Percentiles rank a stretch among this genome's conserved stretches.
Evolutionary conservation across 352 stramenopile species (phyloP).

Genomic region (Globisporangium camurandrum): DNA sequence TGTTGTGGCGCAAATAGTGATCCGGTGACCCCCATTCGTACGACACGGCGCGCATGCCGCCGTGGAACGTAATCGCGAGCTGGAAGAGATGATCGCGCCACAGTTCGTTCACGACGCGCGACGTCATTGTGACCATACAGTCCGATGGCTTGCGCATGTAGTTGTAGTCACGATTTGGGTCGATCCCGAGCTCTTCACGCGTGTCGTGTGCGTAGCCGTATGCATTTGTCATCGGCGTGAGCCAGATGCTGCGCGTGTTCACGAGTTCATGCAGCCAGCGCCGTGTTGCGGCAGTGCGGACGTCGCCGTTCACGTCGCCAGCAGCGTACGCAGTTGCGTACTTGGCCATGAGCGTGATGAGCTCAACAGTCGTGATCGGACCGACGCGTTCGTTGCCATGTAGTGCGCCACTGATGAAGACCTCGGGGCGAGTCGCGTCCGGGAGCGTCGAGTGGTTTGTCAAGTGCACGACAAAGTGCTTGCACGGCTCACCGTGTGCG

Average conservation of each 20-base stretch:
- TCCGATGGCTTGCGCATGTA: constrained; percentile 81
- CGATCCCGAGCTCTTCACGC: constrained; percentile 82
- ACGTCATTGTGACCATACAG: constrained; percentile 96
- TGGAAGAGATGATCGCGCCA: constrained; percentile 97
- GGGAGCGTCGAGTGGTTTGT: constrained; percentile 83
- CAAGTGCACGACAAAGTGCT: constrained; percentile 83
- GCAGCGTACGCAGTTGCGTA: constrained; percentile 34
- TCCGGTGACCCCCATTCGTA: constrained; percentile 97
- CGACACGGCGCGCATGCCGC: constrained; percentile 93
- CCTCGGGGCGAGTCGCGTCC: constrained; percentile 82
- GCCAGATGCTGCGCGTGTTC: constrained; percentile 73
- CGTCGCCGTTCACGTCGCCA: constrained; percentile 6
- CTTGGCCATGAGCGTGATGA: constrained; percentile 81
- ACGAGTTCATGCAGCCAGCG: constrained; percentile 77
- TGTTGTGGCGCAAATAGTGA: constrained; percentile 55
- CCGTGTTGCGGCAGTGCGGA: constrained; percentile 35
- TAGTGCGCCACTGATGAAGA: constrained; percentile 95
- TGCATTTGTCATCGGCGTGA: constrained; percentile 93
- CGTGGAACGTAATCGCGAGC: constrained; percentile 97
- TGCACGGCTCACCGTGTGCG: constrained; percentile 51
- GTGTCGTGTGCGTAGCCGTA: constrained; percentile 86
- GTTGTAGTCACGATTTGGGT: constrained; percentile 98
- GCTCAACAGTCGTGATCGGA: constrained; percentile 86
- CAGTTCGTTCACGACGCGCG: constrained; percentile 94
- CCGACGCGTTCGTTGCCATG: constrained; percentile 95